These are phyloP conservation scores for Phytophthora pini DNA, from an alignment of 352 stramenopile species.

Conservation along the genomic window DNA sequence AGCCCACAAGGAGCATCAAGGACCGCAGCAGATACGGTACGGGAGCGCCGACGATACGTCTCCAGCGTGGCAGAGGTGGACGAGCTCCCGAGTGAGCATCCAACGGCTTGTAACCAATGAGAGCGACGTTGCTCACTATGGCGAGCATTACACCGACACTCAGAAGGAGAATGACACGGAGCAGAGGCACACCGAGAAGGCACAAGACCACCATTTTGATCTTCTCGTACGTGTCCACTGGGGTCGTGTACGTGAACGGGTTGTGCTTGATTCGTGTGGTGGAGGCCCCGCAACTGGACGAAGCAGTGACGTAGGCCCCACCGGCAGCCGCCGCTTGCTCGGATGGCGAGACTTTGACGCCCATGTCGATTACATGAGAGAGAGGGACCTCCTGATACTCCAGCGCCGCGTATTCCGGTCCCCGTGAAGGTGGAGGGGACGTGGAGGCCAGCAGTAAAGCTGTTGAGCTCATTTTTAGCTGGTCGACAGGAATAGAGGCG, in stretches of 20 bases:
- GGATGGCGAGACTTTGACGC: slow-evolving; percentile 27
- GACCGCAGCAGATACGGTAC: slow-evolving; percentile 54
- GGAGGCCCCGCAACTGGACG: slow-evolving; percentile 19
- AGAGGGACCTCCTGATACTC: slow-evolving; percentile 20
- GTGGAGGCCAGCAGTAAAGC: slow-evolving; percentile 28
- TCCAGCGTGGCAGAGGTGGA: slow-evolving; percentile 48
- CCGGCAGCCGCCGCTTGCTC: slow-evolving; percentile 21
- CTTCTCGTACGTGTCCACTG: slow-evolving; percentile 61
- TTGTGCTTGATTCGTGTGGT: slow-evolving; percentile 35
- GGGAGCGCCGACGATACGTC: slow-evolving; percentile 39
- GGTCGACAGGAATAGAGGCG: slow-evolving; percentile 19
- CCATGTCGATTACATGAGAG: slow-evolving; percentile 31
- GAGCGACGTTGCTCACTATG: slow-evolving; percentile 53
- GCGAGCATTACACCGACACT: slow-evolving; percentile 41
- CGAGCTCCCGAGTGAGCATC: slow-evolving; percentile 39
- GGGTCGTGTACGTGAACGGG: slow-evolving; percentile 68
- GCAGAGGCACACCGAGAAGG: slow-evolving; percentile 59
- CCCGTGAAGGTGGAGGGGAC: slow-evolving; percentile 27
- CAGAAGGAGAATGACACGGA: slow-evolving; percentile 55
- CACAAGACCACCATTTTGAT: slow-evolving; percentile 66
- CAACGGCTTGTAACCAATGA: slow-evolving; percentile 57
- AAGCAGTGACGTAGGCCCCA: slow-evolving; percentile 33
- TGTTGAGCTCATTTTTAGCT: slow-evolving; percentile 39
- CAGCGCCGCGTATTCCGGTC: slow-evolving; percentile 24
- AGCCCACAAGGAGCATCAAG: slow-evolving; percentile 66